Base-by-base conservation (phyloP, 208 protist genomes). In the Leishmania mexicana region DNA sequence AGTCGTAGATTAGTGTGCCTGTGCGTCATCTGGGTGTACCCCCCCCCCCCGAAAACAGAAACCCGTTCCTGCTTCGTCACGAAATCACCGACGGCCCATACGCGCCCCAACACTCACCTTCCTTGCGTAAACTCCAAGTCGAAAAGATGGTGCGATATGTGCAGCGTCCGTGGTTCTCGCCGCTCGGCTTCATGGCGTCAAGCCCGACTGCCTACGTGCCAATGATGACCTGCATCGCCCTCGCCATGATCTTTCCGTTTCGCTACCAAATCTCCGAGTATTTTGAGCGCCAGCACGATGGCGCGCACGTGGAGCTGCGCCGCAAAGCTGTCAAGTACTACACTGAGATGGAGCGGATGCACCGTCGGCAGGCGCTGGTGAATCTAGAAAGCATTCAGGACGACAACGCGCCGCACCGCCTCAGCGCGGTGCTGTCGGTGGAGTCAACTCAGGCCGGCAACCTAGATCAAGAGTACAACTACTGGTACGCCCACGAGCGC, bases 341-440 rank as follows among this genome's bases (percentile, higher is more conserved):
- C 87, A 88, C 93, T 19, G 92, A 96, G 82, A 91, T 98, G 53
- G 95, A 96, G 76, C 91, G 90, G 15, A 96, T 95, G 92, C 94
- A 98, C 83, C 91, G 93, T 15, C 92, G 95, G 3, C 93, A 98
- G 85, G 93, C 92, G 38, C 53, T 94, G 47, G 82, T 95, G 76
- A 98, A 96, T 80, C 81, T 90, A 74, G 81, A 92, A 31, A 95
- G 83, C 80, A 79, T 95, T 31, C 86, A 95, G 78, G 89, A 97
- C 10, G 95, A 98, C 79, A 94, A 95, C 73, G 80, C 78, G 10
- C 51, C 76, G 31, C 88, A 92, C 78, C 92, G 93, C 64, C 81
- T 90, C 45, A 85, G 84, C 17, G 87, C 90, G 2, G 70, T 83
- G 51, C 79, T 96, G 35, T 83, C 83, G n/a, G 79, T 84, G 0